Conservation (phyloP, 495 filamentous ascomycete species). For the Venustampulla echinocandica region DNA sequence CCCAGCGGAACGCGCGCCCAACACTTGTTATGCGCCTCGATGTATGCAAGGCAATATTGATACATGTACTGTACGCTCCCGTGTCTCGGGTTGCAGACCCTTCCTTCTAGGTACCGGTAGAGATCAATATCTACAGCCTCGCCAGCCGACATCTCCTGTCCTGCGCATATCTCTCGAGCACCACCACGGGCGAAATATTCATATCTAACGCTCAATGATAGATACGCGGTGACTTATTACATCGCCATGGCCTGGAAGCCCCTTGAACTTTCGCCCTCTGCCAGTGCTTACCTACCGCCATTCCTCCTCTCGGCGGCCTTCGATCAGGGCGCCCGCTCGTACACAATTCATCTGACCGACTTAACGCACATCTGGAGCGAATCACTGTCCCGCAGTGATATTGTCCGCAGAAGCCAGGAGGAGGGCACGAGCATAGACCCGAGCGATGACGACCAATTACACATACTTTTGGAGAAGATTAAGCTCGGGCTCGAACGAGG, state of each 20-base stretch:
- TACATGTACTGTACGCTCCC: too few relatives aligned
- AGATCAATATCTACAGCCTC: too few relatives aligned
- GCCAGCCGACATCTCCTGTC: too few relatives aligned
- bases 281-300: conserved; percentile 30
- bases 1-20: too few relatives aligned
- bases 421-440: conserved; percentile 77
- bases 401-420: conserved; percentile 56
- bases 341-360: conserved; percentile 73
- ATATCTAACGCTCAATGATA: too few relatives aligned
- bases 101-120: too few relatives aligned
- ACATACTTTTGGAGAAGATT: conserved; percentile 65
- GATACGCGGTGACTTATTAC: too few relatives aligned
- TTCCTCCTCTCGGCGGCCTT: conserved; percentile 45
- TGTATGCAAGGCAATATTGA: too few relatives aligned
- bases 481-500: conserved; percentile 47
- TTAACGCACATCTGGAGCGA: conserved; percentile 82
- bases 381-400: conserved; percentile 48
- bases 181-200: too few relatives aligned
- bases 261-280: conserved; percentile 8
- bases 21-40: too few relatives aligned
- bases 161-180: too few relatives aligned
- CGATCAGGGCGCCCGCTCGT: conserved; percentile 34
- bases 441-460: conserved; percentile 59
- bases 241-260: conserved; percentile 16
- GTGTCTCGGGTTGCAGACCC: too few relatives aligned